These are phyloP conservation scores for Avicennia marina DNA, from an alignment of 257 asterid species.

Conservation along the genomic window DNA sequence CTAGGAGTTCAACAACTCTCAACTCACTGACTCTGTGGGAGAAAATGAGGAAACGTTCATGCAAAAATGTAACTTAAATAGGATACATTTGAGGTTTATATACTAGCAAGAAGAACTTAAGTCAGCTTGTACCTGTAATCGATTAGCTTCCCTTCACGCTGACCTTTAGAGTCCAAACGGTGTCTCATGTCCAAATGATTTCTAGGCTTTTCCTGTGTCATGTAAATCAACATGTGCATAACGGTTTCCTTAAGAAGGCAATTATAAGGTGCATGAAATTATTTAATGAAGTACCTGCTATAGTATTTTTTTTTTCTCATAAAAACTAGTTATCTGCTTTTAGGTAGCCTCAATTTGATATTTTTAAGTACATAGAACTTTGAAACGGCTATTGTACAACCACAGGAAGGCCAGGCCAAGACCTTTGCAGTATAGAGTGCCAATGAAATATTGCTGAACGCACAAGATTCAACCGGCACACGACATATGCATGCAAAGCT, in stretches of 20 bases:
- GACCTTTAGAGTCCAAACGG: conserved; percentile 96
- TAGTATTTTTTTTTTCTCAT: too few relatives aligned
- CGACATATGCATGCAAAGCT: too few relatives aligned
- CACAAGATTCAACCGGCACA: too few relatives aligned
- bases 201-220: conserved; percentile 81
- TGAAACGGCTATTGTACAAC: too few relatives aligned
- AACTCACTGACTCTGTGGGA: conserved; percentile 73
- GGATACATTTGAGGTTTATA: not conserved
- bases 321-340: too few relatives aligned
- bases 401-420: too few relatives aligned
- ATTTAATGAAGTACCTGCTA: not conserved
- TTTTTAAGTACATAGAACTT: too few relatives aligned
- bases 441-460: too few relatives aligned
- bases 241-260: conserved; percentile 2
- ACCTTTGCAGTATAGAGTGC: too few relatives aligned
- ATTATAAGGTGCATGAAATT: not conserved
- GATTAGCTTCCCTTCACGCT: conserved; percentile 93
- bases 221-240: conserved; percentile 14
- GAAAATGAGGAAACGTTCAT: conserved; percentile 15
- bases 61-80: conserved; percentile 11
- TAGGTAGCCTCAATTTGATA: too few relatives aligned
- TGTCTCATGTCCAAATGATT: conserved; percentile 95
- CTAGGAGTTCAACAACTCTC: conserved; percentile 87
- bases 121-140: conserved; percentile 71
- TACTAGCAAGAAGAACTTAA: not conserved